phyloP scores from a whole-genome alignment of 805 yeast species.

The Ogataea paraovalis region DNA sequence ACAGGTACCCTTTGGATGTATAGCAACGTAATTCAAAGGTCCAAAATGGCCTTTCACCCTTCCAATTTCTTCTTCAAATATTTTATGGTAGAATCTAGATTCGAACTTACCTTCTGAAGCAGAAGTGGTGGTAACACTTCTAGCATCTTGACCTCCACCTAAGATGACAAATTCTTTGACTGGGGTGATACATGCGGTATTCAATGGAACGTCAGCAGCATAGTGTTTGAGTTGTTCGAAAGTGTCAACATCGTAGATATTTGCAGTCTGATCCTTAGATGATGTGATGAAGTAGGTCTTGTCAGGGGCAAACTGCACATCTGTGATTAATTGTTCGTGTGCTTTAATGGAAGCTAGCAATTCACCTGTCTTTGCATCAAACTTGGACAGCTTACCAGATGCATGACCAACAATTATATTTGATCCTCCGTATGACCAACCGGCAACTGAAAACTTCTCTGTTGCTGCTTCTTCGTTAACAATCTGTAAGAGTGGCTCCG shows the following conservation, averaged over 20 bases:
- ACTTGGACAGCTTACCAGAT: slow-evolving; percentile 81
- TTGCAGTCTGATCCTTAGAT: slow-evolving; percentile 86
- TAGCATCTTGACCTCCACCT: slow-evolving; percentile 99
- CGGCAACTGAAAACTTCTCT: slow-evolving; percentile 69
- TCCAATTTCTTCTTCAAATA: slow-evolving; percentile 93
- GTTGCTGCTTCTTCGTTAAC: slow-evolving; percentile 45
- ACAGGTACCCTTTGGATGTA: slow-evolving; percentile 89
- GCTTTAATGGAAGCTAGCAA: slow-evolving; percentile 52
- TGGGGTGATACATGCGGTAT: slow-evolving; percentile 93
- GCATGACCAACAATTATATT: slow-evolving; percentile 83
- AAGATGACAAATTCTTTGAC: slow-evolving; percentile 85
- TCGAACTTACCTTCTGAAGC: slow-evolving; percentile 94
- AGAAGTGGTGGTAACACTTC: slow-evolving; percentile 96
- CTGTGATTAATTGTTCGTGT: slow-evolving; percentile 80
- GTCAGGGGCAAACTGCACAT: slow-evolving; percentile 86
- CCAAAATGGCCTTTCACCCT: slow-evolving; percentile 99
- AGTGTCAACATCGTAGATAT: slow-evolving; percentile 72
- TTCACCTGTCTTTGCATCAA: slow-evolving; percentile 73
- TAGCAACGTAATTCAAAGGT: slow-evolving; percentile 90
- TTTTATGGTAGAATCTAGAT: slow-evolving; percentile 92
- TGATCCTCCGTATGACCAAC: slow-evolving; percentile 76
- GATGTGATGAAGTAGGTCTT: slow-evolving; percentile 86
- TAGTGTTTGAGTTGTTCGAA: slow-evolving; percentile 69
- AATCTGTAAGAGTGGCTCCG: slow-evolving; percentile 57
- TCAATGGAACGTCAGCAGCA: slow-evolving; percentile 88